Evolutionary conservation across 768 basidiomycete species (phyloP).

Genomic region (Lactarius akahatsu): DNA sequence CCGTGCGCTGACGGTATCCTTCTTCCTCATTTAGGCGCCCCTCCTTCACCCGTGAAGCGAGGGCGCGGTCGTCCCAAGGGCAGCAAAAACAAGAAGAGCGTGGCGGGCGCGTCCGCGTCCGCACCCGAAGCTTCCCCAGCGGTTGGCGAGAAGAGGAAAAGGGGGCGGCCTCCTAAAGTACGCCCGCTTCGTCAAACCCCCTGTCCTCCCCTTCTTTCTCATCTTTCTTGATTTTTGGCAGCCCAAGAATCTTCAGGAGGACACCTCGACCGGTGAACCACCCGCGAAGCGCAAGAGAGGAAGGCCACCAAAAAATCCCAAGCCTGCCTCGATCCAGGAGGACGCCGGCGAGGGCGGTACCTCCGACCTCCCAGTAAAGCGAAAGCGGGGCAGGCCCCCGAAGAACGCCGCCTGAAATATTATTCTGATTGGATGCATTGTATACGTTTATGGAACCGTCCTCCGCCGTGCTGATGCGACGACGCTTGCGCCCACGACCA

Average conservation of each 20-base stretch:
- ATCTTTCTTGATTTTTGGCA: conserved; percentile 21
- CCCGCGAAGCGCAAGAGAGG: conserved; percentile 63
- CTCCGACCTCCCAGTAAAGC: conserved; percentile 55
- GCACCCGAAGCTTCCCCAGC: conserved; percentile 33
- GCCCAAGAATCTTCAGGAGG: conserved; percentile 45
- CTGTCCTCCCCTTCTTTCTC: conserved; percentile 4
- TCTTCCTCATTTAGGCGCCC: conserved; percentile 38
- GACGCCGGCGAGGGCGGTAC: conserved; percentile 40
- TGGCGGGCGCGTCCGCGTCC: conserved; percentile 36
- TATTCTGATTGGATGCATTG: conserved; percentile 33
- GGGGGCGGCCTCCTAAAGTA: conserved; percentile 56
- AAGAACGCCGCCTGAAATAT: conserved; percentile 34
- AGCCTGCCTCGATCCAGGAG: conserved; percentile 43
- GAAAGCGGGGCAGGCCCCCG: conserved; percentile 73
- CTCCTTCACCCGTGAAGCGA: conserved; percentile 56
- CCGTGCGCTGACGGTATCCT: conserved; percentile 28
- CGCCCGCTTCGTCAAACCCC: conserved; percentile 22
- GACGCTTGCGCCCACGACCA: conserved; percentile 36
- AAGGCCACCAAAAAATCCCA: conserved; percentile 69
- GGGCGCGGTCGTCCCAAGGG: conserved; percentile 88
- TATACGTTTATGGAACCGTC: conserved; percentile 35
- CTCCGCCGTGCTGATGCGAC: conserved; percentile 29
- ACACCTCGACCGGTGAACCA: conserved; percentile 40
- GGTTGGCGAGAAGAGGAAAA: conserved; percentile 43
- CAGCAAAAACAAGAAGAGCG: conserved; percentile 69